Evolutionary conservation across 2,329 filamentous ascomycete genomes (phyloP), one percentile per base, ranked within the genome.

Genomic region (Talaromyces sp.): DNA sequence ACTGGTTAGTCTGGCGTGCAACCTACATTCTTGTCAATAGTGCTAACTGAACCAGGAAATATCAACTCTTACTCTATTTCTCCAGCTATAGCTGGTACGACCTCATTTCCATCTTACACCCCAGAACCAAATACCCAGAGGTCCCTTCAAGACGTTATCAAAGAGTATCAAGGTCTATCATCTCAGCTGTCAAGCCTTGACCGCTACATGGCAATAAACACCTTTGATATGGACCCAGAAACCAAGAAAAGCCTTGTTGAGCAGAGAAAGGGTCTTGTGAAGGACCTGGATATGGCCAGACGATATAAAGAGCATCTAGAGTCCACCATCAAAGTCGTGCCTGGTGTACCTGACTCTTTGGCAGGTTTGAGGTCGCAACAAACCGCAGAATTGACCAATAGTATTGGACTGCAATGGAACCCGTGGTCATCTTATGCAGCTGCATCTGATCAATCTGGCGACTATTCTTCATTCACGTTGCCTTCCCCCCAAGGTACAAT

Each of bases 171-270:
- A 26, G 64, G 58, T 24, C 63, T 76, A 21, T 70, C 70, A 14
- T 62, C 66, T 7, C 67, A 77, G 54, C 70, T 77, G 14, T 67
- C 69, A 7, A 70, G 68, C 41, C 64, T 77, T 26, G 75, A 77
- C 51, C 71, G 72, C 57, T 71, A 77, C 53, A 71, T 75, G 63
- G 75, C 75, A 6, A 62, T 77, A 49, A 70, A 76, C 62, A 68
- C 69, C 19, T 75, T 73, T 66, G 70, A 76, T 57, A 67, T 77
- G 50, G 71, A 71, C 29, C 66, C 68, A n/a, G 63, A 64, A 9
- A 69, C 69, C 17, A 75, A 75, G 56, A 68, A 70, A 26, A 59
- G 67, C 9, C 63, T 76, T 24, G 72, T 77, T 52, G 70, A 74
- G 21, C 72, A 75, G 50, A 69, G 75, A 14, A 72, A 68, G 61